Base-by-base conservation (phyloP, 2,329 filamentous ascomycete species). In the Xylariales sp. region DNA sequence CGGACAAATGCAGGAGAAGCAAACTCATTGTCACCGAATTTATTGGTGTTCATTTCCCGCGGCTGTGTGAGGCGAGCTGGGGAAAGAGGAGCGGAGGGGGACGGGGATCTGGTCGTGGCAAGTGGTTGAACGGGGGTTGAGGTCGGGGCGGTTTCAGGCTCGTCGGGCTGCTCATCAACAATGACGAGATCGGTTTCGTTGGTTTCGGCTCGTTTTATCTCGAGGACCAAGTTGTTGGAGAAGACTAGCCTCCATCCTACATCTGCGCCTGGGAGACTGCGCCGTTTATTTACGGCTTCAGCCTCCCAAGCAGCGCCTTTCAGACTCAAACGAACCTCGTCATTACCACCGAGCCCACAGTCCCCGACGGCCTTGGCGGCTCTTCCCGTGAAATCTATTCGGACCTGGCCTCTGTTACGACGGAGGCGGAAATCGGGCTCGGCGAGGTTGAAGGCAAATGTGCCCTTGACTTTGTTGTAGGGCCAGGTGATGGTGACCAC, bases 401-500 rank as follows among this genome's bases (percentile, higher is more conserved):
- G 90, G 28, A 97, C 89, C 80, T 97, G 93, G 12, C 95, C 95
- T 72, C 88, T 91, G 48, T 86, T 84, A 69, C 89, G 88, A 64
- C 95, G 92, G 58, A 95, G 84, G 55, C 93, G 91, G 75, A 94
- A 92, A 78, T 97, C 93, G 53, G 90, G 89, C 75, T 97, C 94
- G 53, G 92, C 92, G 41, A 98, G 86, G 23, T 97, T 86, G 58
- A 97, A 90, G 32, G 93, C 91, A 72, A 94, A 86, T 46, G 89
- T 89, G 61, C 87, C 87, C 36, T 87, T 91, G 32, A 93, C 89
- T 28, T 91, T 91, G 71, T 92, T 97, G 80, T 93, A 97, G 0
- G 95, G 95, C 94, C 95, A 98, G 65, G 93, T 90, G 43, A 98
- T 88, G 8, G 93, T 95, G 28, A 97, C 88, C 16, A 92, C 84